These are phyloP conservation scores for Metschnikowia anglica DNA, from an alignment of 805 yeast species.

Conservation along the genomic window DNA sequence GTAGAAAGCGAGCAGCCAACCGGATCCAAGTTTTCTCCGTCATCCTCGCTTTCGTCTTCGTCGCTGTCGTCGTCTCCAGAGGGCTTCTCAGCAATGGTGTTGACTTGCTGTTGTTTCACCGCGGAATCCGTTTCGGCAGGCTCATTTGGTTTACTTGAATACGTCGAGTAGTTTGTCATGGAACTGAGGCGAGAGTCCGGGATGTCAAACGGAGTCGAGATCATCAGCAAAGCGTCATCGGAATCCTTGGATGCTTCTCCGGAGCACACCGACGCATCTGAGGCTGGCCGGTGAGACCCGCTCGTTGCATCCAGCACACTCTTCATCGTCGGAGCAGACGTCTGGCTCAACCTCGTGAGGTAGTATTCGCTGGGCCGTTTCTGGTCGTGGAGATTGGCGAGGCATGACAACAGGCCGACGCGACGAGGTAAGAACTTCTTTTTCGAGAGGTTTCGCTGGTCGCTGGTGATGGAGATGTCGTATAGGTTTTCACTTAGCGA, in stretches of 20 bases:
- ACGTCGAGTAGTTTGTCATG: constrained; percentile 30
- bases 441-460: constrained; percentile 16
- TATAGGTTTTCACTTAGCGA: constrained; percentile 30
- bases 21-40: constrained; percentile 6
- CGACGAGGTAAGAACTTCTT: constrained; percentile 26
- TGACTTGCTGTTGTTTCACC: not conserved
- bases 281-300: constrained; percentile 30
- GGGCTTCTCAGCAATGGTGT: not conserved
- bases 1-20: constrained; percentile 23
- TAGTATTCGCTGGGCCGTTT: constrained; percentile 45
- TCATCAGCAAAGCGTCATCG: constrained; percentile 37
- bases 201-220: constrained; percentile 33
- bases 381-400: constrained; percentile 21
- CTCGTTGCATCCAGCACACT: no score
- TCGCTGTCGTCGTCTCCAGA: not conserved
- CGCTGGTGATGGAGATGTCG: constrained; percentile 22
- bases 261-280: constrained; percentile 35
- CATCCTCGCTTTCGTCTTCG: not conserved
- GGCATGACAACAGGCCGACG: constrained; percentile 29
- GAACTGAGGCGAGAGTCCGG: constrained; percentile 41
- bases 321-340: constrained; percentile 15
- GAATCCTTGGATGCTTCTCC: constrained; percentile 30
- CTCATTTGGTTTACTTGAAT: no score
- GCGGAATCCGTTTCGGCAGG: no score
- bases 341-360: constrained; percentile 30